Conservation (phyloP, 257 asterid species). For the Nicotiana sylvestris region DNA sequence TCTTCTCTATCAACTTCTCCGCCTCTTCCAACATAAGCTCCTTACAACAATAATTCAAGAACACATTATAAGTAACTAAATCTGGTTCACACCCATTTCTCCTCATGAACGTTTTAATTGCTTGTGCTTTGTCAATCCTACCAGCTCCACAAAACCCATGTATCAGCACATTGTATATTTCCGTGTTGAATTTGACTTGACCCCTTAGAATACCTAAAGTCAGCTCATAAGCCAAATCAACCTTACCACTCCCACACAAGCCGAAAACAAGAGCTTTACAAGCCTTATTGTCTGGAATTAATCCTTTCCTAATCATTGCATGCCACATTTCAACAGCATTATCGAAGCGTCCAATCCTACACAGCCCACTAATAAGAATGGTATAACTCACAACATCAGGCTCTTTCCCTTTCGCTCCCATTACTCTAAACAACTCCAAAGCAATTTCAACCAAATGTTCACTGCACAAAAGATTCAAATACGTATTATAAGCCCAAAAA, state of each 20-base stretch:
- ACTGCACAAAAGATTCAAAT: constrained; percentile 66
- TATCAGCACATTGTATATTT: constrained; percentile 64
- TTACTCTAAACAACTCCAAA: constrained; percentile 49
- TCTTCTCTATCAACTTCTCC: constrained; percentile 58
- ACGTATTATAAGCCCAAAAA: constrained; percentile 86
- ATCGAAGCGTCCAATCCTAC: constrained; percentile 47
- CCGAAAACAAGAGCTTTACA: constrained; percentile 88
- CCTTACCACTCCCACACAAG: constrained; percentile 62
- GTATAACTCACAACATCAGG: constrained; percentile 86
- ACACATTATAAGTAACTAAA: constrained; percentile 61
- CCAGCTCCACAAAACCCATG: constrained; percentile 78
- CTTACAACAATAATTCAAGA: constrained; percentile 72
- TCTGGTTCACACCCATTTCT: constrained; percentile 87
- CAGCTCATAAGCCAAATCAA: constrained; percentile 94
- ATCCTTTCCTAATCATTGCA: constrained; percentile 57
- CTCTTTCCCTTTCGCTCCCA: constrained; percentile 65
- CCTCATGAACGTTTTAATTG: constrained; percentile 72
- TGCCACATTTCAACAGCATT: constrained; percentile 75
- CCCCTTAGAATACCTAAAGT: constrained; percentile 83
- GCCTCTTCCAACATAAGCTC: constrained; percentile 70
- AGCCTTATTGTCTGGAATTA: constrained; percentile 64
- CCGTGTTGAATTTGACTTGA: constrained; percentile 46
- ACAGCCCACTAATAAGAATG: constrained; percentile 57
- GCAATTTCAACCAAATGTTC: constrained; percentile 71
- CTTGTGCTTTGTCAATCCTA: constrained; percentile 83